These are phyloP conservation scores for Daldinia sp. DNA, from an alignment of 2,329 filamentous ascomycete species.

Conservation along the genomic window DNA sequence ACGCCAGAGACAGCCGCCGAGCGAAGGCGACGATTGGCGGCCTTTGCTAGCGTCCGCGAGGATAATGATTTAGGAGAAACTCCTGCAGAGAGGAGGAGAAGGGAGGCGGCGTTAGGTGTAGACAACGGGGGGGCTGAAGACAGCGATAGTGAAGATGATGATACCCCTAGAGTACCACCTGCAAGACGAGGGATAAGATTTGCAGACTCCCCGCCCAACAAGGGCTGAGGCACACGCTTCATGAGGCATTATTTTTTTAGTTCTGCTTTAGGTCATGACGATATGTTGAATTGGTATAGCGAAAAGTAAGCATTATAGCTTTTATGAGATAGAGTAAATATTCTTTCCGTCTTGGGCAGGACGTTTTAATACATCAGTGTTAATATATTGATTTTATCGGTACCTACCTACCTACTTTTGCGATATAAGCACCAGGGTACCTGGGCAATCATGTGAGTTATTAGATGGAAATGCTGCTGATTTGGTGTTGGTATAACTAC, in stretches of 20 bases:
- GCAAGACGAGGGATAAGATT: slow-evolving; percentile 67
- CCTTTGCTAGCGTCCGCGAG: slow-evolving; percentile 54
- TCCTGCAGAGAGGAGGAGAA: slow-evolving; percentile 75
- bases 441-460: no score
- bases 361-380: slow-evolving; percentile 1
- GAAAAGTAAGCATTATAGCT: slow-evolving; percentile 7
- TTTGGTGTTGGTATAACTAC: no score
- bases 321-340: slow-evolving; percentile 22
- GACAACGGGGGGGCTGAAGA: slow-evolving; percentile 53
- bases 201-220: slow-evolving; percentile 56
- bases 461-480: no score
- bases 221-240: slow-evolving; percentile 28
- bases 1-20: slow-evolving; percentile 74
- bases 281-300: slow-evolving; percentile 11
- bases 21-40: slow-evolving; percentile 69
- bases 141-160: slow-evolving; percentile 65
- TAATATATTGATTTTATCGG: neutral
- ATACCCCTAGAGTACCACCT: slow-evolving; percentile 61
- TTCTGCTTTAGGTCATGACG: slow-evolving; percentile 4
- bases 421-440: no score
- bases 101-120: slow-evolving; percentile 77
- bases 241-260: slow-evolving; percentile 7
- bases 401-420: no score
- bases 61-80: slow-evolving; percentile 67
- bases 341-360: slow-evolving; percentile 16